phyloP scores from a whole-genome alignment of 2,329 filamentous ascomycete genomes.

The Pestalotiopsis sp. region DNA sequence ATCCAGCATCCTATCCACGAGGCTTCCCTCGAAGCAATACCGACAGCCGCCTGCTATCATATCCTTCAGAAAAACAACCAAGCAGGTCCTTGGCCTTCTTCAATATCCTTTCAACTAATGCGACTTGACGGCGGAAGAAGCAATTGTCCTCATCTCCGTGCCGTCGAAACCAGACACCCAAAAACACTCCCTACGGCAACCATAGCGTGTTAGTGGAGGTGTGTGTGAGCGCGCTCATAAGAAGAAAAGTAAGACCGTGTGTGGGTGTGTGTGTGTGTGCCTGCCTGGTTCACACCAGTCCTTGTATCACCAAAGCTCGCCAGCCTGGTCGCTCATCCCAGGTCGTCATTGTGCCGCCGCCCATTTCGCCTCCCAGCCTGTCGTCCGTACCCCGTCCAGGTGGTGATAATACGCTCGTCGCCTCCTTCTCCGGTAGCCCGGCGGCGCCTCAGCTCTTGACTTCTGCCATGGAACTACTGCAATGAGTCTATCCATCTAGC shows the following conservation, averaged over 20 bases:
- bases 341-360: slow-evolving; percentile 14
- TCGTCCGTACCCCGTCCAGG: slow-evolving; percentile 11
- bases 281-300: not conserved
- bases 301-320: slow-evolving; percentile 8
- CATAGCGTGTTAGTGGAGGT: slow-evolving; percentile 6
- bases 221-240: slow-evolving; percentile 1
- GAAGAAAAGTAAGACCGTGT: not conserved
- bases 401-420: slow-evolving; percentile 8
- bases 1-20: not conserved
- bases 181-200: not conserved
- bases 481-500: slow-evolving; percentile 25
- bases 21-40: not conserved
- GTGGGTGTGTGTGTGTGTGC: slow-evolving; percentile 11
- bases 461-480: slow-evolving; percentile 18
- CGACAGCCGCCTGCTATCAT: not conserved
- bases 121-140: slow-evolving; percentile 2
- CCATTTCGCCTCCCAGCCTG: slow-evolving; percentile 6
- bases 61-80: not conserved
- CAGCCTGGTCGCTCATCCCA: not conserved
- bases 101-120: slow-evolving; percentile 1
- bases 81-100: not conserved
- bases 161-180: not conserved
- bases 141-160: slow-evolving; percentile 1
- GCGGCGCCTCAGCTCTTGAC: not conserved
- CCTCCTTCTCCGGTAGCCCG: not conserved